Base-by-base conservation (phyloP, 2,329 filamentous ascomycete species). In the Arthrobotrys entomopaga region DNA sequence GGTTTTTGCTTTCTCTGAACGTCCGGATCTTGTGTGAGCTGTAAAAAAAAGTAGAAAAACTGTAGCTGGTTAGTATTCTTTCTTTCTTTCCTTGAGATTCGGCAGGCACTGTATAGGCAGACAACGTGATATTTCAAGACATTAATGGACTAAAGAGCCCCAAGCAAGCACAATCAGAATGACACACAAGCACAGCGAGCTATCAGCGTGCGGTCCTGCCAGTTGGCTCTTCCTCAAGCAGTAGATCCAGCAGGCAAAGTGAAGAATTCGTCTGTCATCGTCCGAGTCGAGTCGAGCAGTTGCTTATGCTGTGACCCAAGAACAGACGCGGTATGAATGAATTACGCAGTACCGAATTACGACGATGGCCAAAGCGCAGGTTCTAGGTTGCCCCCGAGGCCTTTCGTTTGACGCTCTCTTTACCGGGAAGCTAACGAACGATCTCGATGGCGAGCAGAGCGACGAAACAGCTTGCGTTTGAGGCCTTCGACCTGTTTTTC, bases 341-440 rank as follows among this genome's bases (percentile, higher is more conserved):
- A 65, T 73, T 73, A 73, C 69, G 69, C 69, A 66, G 61, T 56
- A 49, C 61, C 56, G 67, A 73, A 73, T 73, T 73, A 73, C 69
- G 69, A 73, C 69, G 69, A 73, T 73, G 50, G 56, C 69, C 69
- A 73, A 73, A 73, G 65, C 69, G 69, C 69, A 73, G 20, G 40
- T 59, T 72, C 54, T 65, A 66, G 60, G 69, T 73, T 54, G 49
- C 69, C 52, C 60, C 34, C 43, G 56, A 69, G 65, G 64, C 54
- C 54, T 24, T 54, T 40, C 29, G 20, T 38, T 71, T 34, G 53
- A 59, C 46, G 43, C 22, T 49, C 29, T 34, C 29, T 34, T 16
- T 46, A 40, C 48, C 46, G 54, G 49, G 48, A 49, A 48, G 48
- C 29, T 24, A 34, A 34, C 29, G 29, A 56, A 53, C 13, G 26